phyloP scores from a whole-genome alignment of 2,329 filamentous ascomycete genomes.

The Byssoonygena ceratinophila region DNA sequence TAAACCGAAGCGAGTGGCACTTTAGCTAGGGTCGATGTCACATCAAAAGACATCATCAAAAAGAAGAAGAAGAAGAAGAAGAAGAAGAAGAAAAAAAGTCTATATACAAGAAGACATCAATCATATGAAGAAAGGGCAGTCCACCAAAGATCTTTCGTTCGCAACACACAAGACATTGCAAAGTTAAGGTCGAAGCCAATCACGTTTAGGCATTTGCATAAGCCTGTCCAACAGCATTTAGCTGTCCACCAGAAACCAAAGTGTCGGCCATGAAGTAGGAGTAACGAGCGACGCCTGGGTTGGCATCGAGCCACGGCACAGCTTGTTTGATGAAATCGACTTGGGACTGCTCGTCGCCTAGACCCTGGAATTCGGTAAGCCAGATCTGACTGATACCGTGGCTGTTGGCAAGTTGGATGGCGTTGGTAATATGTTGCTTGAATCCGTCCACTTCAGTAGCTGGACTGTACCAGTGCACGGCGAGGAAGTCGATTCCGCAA shows the following conservation, averaged over 20 bases:
- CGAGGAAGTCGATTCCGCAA: slow-evolving; percentile 34
- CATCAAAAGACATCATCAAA: too few relatives aligned
- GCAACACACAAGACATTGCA: neutral
- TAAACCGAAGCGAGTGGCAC: neutral
- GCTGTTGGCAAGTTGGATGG: slow-evolving; percentile 26
- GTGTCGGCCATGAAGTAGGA: slow-evolving; percentile 30
- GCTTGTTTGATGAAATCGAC: slow-evolving; percentile 32
- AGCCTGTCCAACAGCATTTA: slow-evolving; percentile 22
- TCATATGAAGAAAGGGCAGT: neutral
- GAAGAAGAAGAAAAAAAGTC: too few relatives aligned
- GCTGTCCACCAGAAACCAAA: slow-evolving; percentile 11
- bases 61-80: too few relatives aligned
- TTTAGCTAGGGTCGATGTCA: too few relatives aligned
- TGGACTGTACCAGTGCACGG: slow-evolving; percentile 38
- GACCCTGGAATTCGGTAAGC: slow-evolving; percentile 38
- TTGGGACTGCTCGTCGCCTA: slow-evolving; percentile 18
- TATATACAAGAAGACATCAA: neutral
- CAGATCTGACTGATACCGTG: slow-evolving; percentile 34
- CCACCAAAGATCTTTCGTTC: neutral
- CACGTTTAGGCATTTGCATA: slow-evolving; percentile 20
- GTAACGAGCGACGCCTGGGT: slow-evolving; percentile 33
- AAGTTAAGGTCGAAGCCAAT: neutral
- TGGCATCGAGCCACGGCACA: slow-evolving; percentile 31
- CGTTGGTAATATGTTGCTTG: slow-evolving; percentile 29
- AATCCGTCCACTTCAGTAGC: slow-evolving; percentile 26